Conservation (phyloP, 2,329 filamentous ascomycete genomes). For the Colletotrichum incanum region DNA sequence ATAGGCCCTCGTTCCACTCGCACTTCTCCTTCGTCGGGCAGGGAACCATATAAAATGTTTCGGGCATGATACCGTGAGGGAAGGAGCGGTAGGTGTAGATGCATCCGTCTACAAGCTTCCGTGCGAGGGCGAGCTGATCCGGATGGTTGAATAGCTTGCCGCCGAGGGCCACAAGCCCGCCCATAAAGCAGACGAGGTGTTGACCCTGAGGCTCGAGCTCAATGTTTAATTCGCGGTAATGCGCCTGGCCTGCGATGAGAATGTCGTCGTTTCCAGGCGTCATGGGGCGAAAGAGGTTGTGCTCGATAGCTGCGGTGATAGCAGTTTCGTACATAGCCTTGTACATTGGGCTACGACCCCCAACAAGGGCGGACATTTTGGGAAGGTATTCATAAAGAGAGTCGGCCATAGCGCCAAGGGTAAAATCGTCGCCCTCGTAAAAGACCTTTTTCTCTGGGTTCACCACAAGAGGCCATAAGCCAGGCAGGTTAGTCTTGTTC, state of each 20-base stretch:
- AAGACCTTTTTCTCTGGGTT: conserved; percentile 69
- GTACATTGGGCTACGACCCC: conserved; percentile 74
- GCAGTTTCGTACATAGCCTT: conserved; percentile 73
- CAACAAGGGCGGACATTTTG: conserved; percentile 76
- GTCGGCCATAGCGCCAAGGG: conserved; percentile 69
- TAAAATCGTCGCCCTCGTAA: conserved; percentile 59
- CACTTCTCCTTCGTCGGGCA: conserved; percentile 54
- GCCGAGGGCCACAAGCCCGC: conserved; percentile 79
- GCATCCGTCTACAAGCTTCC: conserved; percentile 68
- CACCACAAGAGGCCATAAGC: conserved; percentile 81
- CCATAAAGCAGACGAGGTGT: conserved; percentile 80
- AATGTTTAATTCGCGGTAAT: conserved; percentile 47
- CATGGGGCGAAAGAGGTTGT: conserved; percentile 81
- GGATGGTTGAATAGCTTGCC: conserved; percentile 71
- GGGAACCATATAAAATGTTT: conserved; percentile 64
- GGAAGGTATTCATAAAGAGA: conserved; percentile 74
- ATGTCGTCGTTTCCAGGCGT: conserved; percentile 74
- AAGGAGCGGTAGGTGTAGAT: conserved; percentile 71
- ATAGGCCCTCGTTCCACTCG: conserved; percentile 50
- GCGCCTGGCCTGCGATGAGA: conserved; percentile 60
- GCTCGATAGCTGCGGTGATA: conserved; percentile 71
- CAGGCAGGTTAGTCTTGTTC: conserved; percentile 77
- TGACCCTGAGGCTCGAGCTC: conserved; percentile 62
- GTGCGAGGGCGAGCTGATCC: conserved; percentile 63
- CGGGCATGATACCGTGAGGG: conserved; percentile 72